phyloP scores from a whole-genome alignment of 228 moss, liverwort and hornwort species.

The Sphagnum magellanicum region DNA sequence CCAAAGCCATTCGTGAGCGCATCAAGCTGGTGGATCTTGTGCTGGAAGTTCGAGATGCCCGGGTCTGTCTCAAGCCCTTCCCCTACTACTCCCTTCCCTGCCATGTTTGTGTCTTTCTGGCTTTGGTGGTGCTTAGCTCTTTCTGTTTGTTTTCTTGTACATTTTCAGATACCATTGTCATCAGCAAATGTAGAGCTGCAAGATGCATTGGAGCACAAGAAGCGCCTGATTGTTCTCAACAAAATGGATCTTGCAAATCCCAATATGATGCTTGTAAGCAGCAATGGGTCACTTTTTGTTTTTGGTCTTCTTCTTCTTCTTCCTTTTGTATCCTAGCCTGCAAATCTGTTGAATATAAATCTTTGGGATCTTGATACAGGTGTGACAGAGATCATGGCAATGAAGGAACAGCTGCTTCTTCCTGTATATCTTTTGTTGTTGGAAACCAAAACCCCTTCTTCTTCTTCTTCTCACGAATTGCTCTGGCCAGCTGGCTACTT shows the following conservation, averaged over 20 bases:
- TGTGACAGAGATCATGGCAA: too few relatives aligned
- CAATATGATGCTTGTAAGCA: slow-evolving; percentile 84
- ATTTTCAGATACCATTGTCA: slow-evolving; percentile 79
- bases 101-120: not conserved
- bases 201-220: slow-evolving; percentile 80
- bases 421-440: too few relatives aligned
- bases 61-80: slow-evolving; percentile 27
- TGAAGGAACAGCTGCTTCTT: too few relatives aligned
- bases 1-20: slow-evolving; percentile 79
- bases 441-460: too few relatives aligned
- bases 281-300: not conserved
- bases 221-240: slow-evolving; percentile 79
- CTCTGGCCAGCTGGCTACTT: not conserved
- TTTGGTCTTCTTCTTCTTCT: not conserved
- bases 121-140: not conserved
- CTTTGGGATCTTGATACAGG: slow-evolving; percentile 6
- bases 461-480: too few relatives aligned
- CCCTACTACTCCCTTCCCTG: not conserved
- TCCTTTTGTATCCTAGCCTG: not conserved
- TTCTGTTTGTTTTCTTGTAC: not conserved
- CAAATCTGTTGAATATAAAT: slow-evolving; percentile 6
- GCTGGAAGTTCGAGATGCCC: slow-evolving; percentile 84
- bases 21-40: slow-evolving; percentile 82
- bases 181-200: slow-evolving; percentile 92
- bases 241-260: slow-evolving; percentile 99